Evolutionary conservation across 2,329 filamentous ascomycete species (phyloP), one percentile per base, ranked within the genome.

Genomic region (Cladosporium cucumerinum): DNA sequence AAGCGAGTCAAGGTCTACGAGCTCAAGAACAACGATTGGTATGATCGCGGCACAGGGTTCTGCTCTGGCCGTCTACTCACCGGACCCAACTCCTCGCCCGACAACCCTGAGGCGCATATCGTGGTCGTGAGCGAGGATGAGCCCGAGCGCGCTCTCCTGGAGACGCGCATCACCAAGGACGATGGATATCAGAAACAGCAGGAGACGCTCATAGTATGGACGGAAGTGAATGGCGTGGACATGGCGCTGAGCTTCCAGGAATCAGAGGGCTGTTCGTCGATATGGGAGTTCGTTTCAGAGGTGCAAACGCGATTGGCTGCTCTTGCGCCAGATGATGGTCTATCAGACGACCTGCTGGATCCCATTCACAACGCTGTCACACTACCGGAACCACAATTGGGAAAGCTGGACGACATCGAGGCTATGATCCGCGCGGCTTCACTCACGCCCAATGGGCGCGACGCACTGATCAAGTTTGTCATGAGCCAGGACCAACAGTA

Each of bases 231-330:
- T 80, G 90, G 90, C 65, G 88, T 93, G 64, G 95, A 99, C 76
- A 98, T 99, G 95, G 95, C 95, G 51, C 85, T 99, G 68, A 97
- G 93, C 76, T 99, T 99, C 74, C 95, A 99, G 78, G 95, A 99
- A 80, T 90, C 93, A 2, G 95, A 98, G 71, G 95, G 94, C 54
- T 99, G 95, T 78, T 87, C 91, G 23, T 84, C 88, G 68, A 97
- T 99, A 77, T 99, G 95, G 95, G 92, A 94, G 72, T 98, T 98
- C 71, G 91, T 99, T 66, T 91, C 89, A 75, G 87, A 88, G 65
- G 87, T 97, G 63, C 94, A 98, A 77, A 87, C 90, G 75, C 87
- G 90, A 46, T 85, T 94, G 67, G 82, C 86, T 66, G 83, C 82
- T 43, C 61, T 69, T 23, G 70, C 69, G 57, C 68, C 76, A 88